Evolutionary conservation across 441 rosid species (phyloP).

Genomic region (Pelargonium australe): DNA sequence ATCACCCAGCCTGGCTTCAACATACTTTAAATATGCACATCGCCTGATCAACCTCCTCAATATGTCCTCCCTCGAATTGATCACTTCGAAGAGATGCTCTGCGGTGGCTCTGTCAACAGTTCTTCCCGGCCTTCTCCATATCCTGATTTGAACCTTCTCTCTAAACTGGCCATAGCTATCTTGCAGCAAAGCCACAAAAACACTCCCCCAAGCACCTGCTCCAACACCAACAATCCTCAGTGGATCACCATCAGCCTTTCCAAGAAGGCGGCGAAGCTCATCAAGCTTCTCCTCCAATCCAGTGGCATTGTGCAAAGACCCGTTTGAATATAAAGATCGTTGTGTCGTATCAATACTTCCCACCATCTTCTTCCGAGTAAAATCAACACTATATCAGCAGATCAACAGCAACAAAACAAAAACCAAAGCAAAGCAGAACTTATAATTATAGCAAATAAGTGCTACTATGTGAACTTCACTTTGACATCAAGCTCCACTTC

Average conservation of each 20-base stretch:
- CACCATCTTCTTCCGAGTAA: slow-evolving; percentile 44
- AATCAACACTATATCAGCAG: slow-evolving; percentile 12
- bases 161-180: slow-evolving; percentile 73
- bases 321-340: slow-evolving; percentile 22
- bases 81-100: slow-evolving; percentile 87
- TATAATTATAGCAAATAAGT: background rate
- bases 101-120: slow-evolving; percentile 65
- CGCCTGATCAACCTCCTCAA: slow-evolving; percentile 86
- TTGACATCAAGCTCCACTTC: background rate
- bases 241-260: slow-evolving; percentile 78
- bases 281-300: slow-evolving; percentile 32
- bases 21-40: slow-evolving; percentile 90
- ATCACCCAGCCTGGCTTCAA: slow-evolving; percentile 92
- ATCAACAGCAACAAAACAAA: slow-evolving; percentile 16
- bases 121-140: slow-evolving; percentile 94
- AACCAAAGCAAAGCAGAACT: slow-evolving; percentile 10
- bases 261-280: slow-evolving; percentile 58
- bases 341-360: slow-evolving; percentile 46
- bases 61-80: slow-evolving; percentile 85
- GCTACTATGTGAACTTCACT: background rate
- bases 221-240: slow-evolving; percentile 87
- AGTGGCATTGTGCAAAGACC: slow-evolving; percentile 28
- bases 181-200: slow-evolving; percentile 79
- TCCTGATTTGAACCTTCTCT: slow-evolving; percentile 81
- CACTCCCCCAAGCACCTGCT: slow-evolving; percentile 99